Base-by-base conservation (phyloP, 495 filamentous ascomycete species). In the Neurospora sp. region DNA sequence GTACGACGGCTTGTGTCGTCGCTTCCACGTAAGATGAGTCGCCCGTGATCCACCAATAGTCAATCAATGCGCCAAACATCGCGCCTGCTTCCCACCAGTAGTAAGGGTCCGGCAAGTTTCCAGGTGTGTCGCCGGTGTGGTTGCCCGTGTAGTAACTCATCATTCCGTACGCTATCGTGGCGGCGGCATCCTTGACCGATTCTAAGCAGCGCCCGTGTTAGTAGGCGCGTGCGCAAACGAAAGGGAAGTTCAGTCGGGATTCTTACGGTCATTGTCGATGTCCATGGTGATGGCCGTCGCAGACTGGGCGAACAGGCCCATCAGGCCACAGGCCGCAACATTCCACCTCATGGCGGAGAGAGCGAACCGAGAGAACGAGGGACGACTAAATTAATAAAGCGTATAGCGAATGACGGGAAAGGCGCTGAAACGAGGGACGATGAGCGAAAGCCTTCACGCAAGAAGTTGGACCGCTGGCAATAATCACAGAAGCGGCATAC, bases 11-110 rank as follows among this genome's bases (percentile, higher is more conserved):
- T 74, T 93, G 88, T 5, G 76, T 86, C 2, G 90, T 90, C 23
- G 90, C 83, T 39, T 89, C 84, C 81, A 94, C 93, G 82, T 92
- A 97, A 12, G 85, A 85, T 23, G 82, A 83, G 79, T 97, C 94
- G 2, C 90, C 89, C 3, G 94, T 97, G 75, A 92, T 90, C 77
- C 86, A 90, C 88, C 91, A 95, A 81, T 98, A 97, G 78, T 97
- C 91, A 74, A 97, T 82, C 72, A 98, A 76, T 1, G 90, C 83
- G 41, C 89, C 90, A 79, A 93, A 94, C 87, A 92, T 91, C 18
- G 90, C 89, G 31, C 92, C 93, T 2, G 88, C 89, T 79, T 94
- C 90, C 92, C 92, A 94, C 92, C 91, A 81, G 81, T 90, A 95
- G 80, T 94, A 95, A 0, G 92, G 91, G 75, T 87, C 84, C 3